A percentile compares a stretch with the other conserved stretches of the same genome.
These are phyloP conservation scores for Coccomyxa sp. DNA, from an alignment of 139 green algal genomes.

Conservation along the genomic window DNA sequence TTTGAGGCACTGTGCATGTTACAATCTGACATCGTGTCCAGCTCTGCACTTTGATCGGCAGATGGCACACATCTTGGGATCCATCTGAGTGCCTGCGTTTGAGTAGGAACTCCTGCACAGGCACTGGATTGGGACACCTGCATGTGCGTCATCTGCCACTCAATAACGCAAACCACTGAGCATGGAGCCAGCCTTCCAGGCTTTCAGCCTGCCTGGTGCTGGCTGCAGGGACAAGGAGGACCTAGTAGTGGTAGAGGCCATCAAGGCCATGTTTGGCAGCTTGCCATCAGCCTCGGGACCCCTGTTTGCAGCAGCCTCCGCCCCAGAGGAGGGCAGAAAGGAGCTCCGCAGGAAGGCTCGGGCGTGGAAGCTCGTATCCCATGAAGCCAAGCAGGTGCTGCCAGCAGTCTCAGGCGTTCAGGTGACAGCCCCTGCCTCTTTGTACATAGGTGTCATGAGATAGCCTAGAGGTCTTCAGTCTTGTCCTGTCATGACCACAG, in stretches of 20 bases:
- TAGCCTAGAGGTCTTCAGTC: constrained; percentile 11
- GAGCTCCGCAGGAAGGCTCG: constrained; percentile 24
- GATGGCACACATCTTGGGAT: not conserved
- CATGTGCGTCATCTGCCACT: too few species aligned
- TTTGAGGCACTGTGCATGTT: too few species aligned
- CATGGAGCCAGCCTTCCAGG: too few species aligned
- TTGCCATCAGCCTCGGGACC: constrained; percentile 22
- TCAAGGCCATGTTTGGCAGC: constrained; percentile 48
- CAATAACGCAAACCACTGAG: too few species aligned
- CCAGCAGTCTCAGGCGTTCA: too few species aligned
- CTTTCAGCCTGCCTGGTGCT: too few species aligned
- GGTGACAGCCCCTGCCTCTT: too few species aligned
- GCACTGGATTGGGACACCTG: too few species aligned
- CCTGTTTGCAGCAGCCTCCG: constrained; percentile 4
- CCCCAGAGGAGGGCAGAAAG: not conserved
- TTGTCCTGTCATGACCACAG: too few species aligned
- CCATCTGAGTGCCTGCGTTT: not conserved
- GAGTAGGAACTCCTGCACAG: not conserved
- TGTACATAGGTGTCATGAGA: too few species aligned
- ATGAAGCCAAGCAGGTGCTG: not conserved
- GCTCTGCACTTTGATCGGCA: too few species aligned
- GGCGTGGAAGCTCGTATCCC: constrained; percentile 63
- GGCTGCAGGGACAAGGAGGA: constrained; percentile 51
- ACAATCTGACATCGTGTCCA: too few species aligned
- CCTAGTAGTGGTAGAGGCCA: constrained; percentile 67